Percentiles rank a stretch among this genome's conserved stretches.
Evolutionary conservation across 345 rosid genomes (phyloP).

Genomic region (Gossypium rotundifolium): DNA sequence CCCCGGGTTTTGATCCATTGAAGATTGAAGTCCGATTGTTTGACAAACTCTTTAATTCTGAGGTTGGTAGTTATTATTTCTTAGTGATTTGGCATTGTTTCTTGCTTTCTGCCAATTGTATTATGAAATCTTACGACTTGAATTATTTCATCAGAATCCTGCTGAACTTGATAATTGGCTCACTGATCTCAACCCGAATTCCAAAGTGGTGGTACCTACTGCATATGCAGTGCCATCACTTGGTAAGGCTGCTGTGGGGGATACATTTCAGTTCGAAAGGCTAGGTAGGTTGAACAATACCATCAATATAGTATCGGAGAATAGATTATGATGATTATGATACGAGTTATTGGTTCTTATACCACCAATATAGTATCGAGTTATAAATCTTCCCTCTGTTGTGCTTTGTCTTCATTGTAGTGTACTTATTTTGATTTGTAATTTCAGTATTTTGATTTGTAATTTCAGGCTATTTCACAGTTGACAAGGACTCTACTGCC

Average conservation of each 20-base stretch:
- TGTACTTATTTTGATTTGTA: background rate
- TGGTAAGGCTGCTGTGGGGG: conserved; percentile 51
- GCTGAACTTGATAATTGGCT: conserved; percentile 83
- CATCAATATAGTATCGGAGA: background rate
- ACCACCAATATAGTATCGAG: background rate
- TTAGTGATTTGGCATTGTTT: background rate
- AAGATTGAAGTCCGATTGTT: conserved; percentile 89
- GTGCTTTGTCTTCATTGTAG: background rate
- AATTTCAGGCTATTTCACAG: conserved; percentile 65
- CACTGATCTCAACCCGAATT: conserved; percentile 59
- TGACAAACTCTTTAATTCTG: conserved; percentile 75
- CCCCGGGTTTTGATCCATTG: conserved; percentile 57
- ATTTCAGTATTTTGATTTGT: conserved; percentile 28
- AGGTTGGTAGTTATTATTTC: conserved; percentile 39
- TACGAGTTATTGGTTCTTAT: background rate
- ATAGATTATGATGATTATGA: background rate
- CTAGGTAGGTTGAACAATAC: conserved; percentile 49
- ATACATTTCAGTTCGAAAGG: conserved; percentile 83
- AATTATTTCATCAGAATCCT: conserved; percentile 59
- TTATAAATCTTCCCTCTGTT: background rate
- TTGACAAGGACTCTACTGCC: conserved; percentile 67
- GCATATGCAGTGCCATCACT: conserved; percentile 65
- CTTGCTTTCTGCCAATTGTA: background rate
- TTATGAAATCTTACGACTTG: background rate
- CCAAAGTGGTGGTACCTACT: conserved; percentile 53